Base-by-base conservation (phyloP, 1,284 basidiomycete genomes). In the Chondrostereum purpureum region DNA sequence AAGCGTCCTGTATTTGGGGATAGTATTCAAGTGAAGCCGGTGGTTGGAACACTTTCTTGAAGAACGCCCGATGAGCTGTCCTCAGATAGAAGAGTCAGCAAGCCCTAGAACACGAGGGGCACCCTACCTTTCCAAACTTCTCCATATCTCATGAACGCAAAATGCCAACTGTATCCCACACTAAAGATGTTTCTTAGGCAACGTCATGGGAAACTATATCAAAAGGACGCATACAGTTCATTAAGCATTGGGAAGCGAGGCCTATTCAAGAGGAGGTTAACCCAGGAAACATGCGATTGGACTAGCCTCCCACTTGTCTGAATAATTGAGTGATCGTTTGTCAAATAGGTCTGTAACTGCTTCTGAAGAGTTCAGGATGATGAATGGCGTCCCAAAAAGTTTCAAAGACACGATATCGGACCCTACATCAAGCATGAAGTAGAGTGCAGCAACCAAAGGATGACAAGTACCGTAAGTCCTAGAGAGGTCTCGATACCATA, bases 361-460 rank as follows among this genome's bases (percentile, higher is more conserved):
- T 19, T 49, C 39, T 4, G 36, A 6, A 11, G 50, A 45, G 33
- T 53, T 51, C 10, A 53, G 34, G 2, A 52, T 38, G 16, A 53
- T 23, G 1, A 52, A 16, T 3, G 40, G n/a, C 5, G 31, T 42
- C 5, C 52, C 52, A 5, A 39, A n/a, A 14, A 52, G 17, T 16
- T 53, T 50, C 14, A 52, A 42, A 22, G 41, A 42, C 0, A 53
- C 14, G n/a, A 53, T 35, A 20, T 50, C 52, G 2, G 42, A 48
- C 5, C 35, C 46, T 50, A 22, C 10, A 11, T 2, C 16, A 10
- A n/a, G n/a, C 13, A 3, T 14, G 34, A 14, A 14, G 13, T 14
- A 17, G 10, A 14, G 36, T 10, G 13, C 18, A 12, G 10, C 10
- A 33, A 33, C 10, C 27, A 10, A n/a, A 10, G 10, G 10, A 10